Base-by-base conservation (phyloP, 768 basidiomycete genomes). In the Neoboletus brunneissimus region DNA sequence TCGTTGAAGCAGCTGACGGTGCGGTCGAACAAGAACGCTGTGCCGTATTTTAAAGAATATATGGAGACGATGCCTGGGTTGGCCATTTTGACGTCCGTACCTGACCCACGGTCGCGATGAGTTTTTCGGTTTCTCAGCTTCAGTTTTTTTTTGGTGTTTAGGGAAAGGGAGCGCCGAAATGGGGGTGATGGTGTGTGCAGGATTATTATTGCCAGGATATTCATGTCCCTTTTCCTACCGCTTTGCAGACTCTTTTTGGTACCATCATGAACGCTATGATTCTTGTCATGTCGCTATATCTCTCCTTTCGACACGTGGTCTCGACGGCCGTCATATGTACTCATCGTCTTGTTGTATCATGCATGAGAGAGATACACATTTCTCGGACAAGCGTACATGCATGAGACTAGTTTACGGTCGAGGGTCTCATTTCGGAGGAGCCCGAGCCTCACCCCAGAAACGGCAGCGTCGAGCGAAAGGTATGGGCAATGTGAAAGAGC, bases 31-130 rank as follows among this genome's bases (percentile, higher is more conserved):
- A 64, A 50, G 52, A 53, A 44, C 13, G 70, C 61, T 0, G 34
- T 42, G 20, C 53, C 59, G 13, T 48, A 68, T 55, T 62, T 70
- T 23, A 50, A 18, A 10, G 68, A 72, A 29, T 70, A 70, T 29
- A 27, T 56, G 20, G 47, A 56, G 29, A 53, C 56, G 31, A 49
- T 70, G 11, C 70, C 69, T 0, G 60, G 62, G 9, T 50, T 70
- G 60, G 45, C 48, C 5, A 35, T 61, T 29, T 67, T 10, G 40
- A 64, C 66, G 5, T 57, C 56, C 25, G 35, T 49, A 0, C 49
- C 54, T 29, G 23, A 45, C 25, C 20, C 41, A 2, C 8, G 54
- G 22, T 31, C 16, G 20, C 42, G 29, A 9, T 53, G 43, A 59
- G 23, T n/a, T 22, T 41, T 12, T 41, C 4, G 38, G 38, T 38